Evolutionary conservation across 805 yeast genomes (phyloP), one percentile per base, ranked within the genome.

Genomic region (Pichia pseudocactophila): DNA sequence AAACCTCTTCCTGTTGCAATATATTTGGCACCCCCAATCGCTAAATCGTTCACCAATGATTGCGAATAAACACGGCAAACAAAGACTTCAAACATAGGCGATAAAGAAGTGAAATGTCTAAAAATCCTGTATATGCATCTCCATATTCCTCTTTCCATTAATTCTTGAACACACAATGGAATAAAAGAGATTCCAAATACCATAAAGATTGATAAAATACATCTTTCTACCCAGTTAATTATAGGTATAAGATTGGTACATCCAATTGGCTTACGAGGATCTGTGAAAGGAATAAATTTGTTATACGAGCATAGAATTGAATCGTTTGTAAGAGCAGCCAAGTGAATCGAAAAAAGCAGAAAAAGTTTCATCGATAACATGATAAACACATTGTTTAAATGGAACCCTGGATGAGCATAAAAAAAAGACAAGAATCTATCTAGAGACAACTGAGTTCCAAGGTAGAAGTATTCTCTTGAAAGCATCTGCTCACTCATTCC

Each of bases 401-500:
- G 94, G 74, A 83, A 83, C 63, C 94, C 94, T 47, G 87, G 80
- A 62, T 83, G 94, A 16, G 90, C 94, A 63, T 81, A 83, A 68
- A 80, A 83, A 69, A 83, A 83, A 8, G 90, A 80, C 50, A 83
- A 70, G 71, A 83, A 80, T 64, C 90, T 74, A 60, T 83, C 90
- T 55, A 83, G 64, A 35, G 90, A 90, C 49, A 83, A 66, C 57
- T 80, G 88, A 30, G 90, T 80, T 56, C 90, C 87, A 61, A 83
- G 63, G 62, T 82, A 82, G 63, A 79, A 83, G 60, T 83, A 83
- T 61, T 83, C 94, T 66, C 94, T 73, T 22, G 89, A 82, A 46
- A 83, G 67, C 80, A 83, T 80, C 62, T 83, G 94, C 64, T 83
- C 94, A 62, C 92, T 92, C 94, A 83, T 83, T 65, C 94, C 94